Evolutionary conservation across 441 rosid species (phyloP).

Genomic region (Biscutella laevigata): DNA sequence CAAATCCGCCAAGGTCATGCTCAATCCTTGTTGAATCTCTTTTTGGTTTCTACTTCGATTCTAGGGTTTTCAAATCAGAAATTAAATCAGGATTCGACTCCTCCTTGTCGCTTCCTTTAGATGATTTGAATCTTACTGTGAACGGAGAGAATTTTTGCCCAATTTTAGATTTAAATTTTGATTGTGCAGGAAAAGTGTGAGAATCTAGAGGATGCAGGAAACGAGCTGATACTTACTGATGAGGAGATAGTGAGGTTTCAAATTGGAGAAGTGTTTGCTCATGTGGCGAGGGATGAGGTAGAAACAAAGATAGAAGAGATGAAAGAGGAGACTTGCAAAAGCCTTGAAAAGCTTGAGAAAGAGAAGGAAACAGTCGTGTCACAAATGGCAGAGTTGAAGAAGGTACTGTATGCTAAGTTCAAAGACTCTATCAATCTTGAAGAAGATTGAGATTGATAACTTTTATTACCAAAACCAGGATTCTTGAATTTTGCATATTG

Average conservation of each 20-base stretch:
- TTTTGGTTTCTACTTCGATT: background rate
- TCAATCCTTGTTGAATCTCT: background rate
- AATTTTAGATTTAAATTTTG: too few species aligned
- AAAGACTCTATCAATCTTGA: conserved; percentile 81
- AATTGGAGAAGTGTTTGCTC: conserved; percentile 84
- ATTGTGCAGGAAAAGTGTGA: conserved; percentile 57
- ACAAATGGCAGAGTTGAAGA: conserved; percentile 75
- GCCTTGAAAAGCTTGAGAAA: conserved; percentile 57
- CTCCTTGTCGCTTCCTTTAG: background rate
- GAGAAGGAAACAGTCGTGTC: conserved; percentile 51
- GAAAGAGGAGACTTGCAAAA: conserved; percentile 56
- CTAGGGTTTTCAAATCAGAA: background rate
- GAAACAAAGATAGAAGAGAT: conserved; percentile 68
- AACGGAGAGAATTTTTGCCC: too few species aligned
- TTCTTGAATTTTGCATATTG: background rate
- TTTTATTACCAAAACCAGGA: background rate
- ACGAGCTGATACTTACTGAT: conserved; percentile 81
- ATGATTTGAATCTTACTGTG: background rate
- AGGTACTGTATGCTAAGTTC: conserved; percentile 70
- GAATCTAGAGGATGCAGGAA: conserved; percentile 79
- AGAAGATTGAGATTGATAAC: conserved; percentile 43
- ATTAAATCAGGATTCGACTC: background rate
- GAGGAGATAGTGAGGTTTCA: conserved; percentile 77
- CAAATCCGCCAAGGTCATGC: conserved; percentile 56
- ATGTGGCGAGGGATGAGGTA: conserved; percentile 70